phyloP scores from a whole-genome alignment of 345 rosid species.

The Dipteronia sinensis region DNA sequence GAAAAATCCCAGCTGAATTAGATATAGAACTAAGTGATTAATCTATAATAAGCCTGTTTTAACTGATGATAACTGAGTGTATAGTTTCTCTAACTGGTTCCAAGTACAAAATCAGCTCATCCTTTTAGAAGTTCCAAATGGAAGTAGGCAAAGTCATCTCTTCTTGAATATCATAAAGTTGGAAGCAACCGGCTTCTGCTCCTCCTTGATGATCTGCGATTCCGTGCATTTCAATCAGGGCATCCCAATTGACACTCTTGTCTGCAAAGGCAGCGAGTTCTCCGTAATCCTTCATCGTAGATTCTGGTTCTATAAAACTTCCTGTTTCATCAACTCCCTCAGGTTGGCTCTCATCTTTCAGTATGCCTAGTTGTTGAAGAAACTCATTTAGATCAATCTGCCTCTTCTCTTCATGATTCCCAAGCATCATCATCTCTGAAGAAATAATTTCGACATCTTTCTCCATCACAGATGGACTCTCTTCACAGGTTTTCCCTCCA shows the following conservation, averaged over 20 bases:
- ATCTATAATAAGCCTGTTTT: slow-evolving; percentile 4
- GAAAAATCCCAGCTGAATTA: slow-evolving; percentile 8
- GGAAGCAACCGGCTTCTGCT: slow-evolving; percentile 41
- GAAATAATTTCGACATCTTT: slow-evolving; percentile 36
- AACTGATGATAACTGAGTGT: not conserved
- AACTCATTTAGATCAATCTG: slow-evolving; percentile 94
- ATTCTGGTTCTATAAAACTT: slow-evolving; percentile 30
- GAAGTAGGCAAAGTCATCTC: slow-evolving; percentile 55
- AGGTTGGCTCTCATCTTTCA: slow-evolving; percentile 44
- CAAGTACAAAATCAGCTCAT: not conserved
- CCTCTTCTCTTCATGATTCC: slow-evolving; percentile 51
- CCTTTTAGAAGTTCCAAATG: slow-evolving; percentile 65
- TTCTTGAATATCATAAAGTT: slow-evolving; percentile 54
- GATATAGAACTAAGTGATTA: not conserved
- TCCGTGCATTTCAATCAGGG: slow-evolving; percentile 59
- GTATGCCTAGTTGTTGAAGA: slow-evolving; percentile 83
- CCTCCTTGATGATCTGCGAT: slow-evolving; percentile 35
- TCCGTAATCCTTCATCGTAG: slow-evolving; percentile 38
- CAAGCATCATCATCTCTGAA: slow-evolving; percentile 25
- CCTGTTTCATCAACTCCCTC: slow-evolving; percentile 33
- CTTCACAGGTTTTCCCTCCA: slow-evolving; percentile 24
- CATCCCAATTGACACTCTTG: slow-evolving; percentile 73
- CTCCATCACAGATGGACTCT: slow-evolving; percentile 28
- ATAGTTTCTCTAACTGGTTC: not conserved
- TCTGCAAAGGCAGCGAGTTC: slow-evolving; percentile 40